These are phyloP conservation scores for Arxiozyma telluris DNA, from an alignment of 1,139 yeast genomes.

Conservation along the genomic window DNA sequence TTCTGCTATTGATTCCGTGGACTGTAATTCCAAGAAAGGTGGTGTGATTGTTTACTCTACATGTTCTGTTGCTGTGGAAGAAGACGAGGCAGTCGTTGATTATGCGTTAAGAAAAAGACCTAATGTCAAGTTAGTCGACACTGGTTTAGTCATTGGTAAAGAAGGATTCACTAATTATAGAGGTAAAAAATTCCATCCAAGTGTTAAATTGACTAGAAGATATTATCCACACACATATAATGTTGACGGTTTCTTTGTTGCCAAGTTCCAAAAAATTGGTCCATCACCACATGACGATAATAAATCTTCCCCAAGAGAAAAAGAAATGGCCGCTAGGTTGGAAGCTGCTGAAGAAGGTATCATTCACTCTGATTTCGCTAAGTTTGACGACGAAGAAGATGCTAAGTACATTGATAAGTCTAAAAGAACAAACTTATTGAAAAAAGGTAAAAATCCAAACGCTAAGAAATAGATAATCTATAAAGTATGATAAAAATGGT, in stretches of 20 bases:
- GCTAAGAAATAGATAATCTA: constrained; percentile 22
- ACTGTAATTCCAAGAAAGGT: constrained; percentile 83
- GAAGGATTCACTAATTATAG: constrained; percentile 91
- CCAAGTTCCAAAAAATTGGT: constrained; percentile 87
- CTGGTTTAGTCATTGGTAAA: constrained; percentile 91
- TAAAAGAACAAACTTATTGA: constrained; percentile 61
- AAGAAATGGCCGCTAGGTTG: constrained; percentile 69
- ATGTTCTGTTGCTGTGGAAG: constrained; percentile 97
- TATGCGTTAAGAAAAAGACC: constrained; percentile 95
- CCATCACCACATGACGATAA: constrained; percentile 76
- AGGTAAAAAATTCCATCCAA: constrained; percentile 82
- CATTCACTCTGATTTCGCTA: constrained; percentile 78
- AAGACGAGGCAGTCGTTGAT: constrained; percentile 97
- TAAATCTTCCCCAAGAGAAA: constrained; percentile 83
- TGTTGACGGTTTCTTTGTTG: constrained; percentile 97
- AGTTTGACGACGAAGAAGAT: constrained; percentile 71
- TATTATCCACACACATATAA: constrained; percentile 97
- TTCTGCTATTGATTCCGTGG: constrained; percentile 96
- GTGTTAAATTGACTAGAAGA: constrained; percentile 75
- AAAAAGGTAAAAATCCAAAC: constrained; percentile 73
- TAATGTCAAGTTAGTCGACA: constrained; percentile 86
- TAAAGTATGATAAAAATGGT: background rate
- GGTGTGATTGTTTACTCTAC: constrained; percentile 96
- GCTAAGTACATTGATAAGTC: constrained; percentile 64
- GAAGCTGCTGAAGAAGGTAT: constrained; percentile 69